A percentile compares a stretch with the other conserved stretches of the same genome.
Evolutionary conservation across 108 stramenopile genomes (phyloP).

Genomic region (Skeletonema grethae): DNA sequence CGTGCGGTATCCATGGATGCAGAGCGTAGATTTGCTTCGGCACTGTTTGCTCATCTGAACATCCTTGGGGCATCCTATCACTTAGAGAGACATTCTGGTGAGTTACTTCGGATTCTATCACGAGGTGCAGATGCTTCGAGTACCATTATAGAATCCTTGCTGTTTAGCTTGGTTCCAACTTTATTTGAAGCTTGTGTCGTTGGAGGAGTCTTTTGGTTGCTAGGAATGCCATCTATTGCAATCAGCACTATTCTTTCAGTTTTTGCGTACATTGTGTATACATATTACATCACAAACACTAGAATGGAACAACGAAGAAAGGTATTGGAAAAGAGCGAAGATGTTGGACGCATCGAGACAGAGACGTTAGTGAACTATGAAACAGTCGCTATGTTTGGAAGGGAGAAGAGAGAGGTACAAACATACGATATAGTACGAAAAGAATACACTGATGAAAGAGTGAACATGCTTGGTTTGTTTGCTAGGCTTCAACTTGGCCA

Average conservation of each 20-base stretch:
- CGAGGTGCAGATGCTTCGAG: slow-evolving; percentile 41
- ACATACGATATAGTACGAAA: slow-evolving; percentile 32
- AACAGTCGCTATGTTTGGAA: slow-evolving; percentile 53
- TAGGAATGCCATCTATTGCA: slow-evolving; percentile 39
- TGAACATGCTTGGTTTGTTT: slow-evolving; percentile 49
- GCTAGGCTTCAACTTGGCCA: slow-evolving; percentile 48
- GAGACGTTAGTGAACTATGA: slow-evolving; percentile 55
- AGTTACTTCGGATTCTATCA: slow-evolving; percentile 35
- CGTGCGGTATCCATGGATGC: slow-evolving; percentile 43
- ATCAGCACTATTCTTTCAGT: slow-evolving; percentile 33
- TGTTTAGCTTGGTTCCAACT: slow-evolving; percentile 45
- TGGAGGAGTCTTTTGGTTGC: slow-evolving; percentile 39
- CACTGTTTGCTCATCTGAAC: slow-evolving; percentile 44
- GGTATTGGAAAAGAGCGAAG: slow-evolving; percentile 40
- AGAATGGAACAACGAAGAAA: slow-evolving; percentile 30
- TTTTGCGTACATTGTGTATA: slow-evolving; percentile 30
- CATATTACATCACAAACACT: slow-evolving; percentile 38
- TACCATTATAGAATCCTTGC: slow-evolving; percentile 35
- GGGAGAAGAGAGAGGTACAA: slow-evolving; percentile 38
- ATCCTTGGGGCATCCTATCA: slow-evolving; percentile 39
- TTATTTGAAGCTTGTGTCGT: slow-evolving; percentile 47
- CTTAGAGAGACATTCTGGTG: slow-evolving; percentile 47
- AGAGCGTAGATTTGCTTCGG: slow-evolving; percentile 40
- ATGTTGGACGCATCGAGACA: slow-evolving; percentile 51
- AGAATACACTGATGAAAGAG: slow-evolving; percentile 41